phyloP scores from a whole-genome alignment of 192 early-diverging fungal species.

The Helicostylum pulchrum region DNA sequence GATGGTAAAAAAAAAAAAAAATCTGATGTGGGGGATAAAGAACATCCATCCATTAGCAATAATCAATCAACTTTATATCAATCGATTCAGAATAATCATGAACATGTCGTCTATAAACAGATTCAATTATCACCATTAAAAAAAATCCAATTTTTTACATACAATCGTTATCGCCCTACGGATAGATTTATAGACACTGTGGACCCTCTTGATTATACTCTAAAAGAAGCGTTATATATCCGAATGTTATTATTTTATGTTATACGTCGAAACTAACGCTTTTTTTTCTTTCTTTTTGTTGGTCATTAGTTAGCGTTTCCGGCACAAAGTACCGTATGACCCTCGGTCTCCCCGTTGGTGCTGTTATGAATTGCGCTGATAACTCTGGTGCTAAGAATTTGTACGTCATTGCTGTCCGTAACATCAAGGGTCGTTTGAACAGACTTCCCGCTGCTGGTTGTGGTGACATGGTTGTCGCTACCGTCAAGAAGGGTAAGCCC shows the following conservation, averaged over 20 bases:
- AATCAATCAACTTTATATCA: not conserved
- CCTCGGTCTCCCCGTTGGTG: constrained; percentile 88
- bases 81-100: not conserved
- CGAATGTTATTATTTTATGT: no score
- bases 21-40: not conserved
- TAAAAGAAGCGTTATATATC: no score
- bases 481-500: constrained; percentile 99
- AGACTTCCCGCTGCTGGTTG: constrained; percentile 95
- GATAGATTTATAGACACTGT: no score
- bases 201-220: no score
- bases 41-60: not conserved
- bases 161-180: no score
- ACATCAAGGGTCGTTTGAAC: constrained; percentile 94
- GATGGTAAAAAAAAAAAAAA: not conserved
- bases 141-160: no score
- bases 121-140: not conserved
- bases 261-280: no score
- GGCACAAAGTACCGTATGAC: constrained; percentile 99
- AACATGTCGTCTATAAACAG: not conserved
- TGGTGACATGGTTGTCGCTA: constrained; percentile 99
- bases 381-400: constrained; percentile 99
- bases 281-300: not conserved
- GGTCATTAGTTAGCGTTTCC: constrained; percentile 56
- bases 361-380: constrained; percentile 99
- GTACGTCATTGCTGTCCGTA: constrained; percentile 97